Conservation (phyloP, 768 basidiomycete species). For the Mycena metata region DNA sequence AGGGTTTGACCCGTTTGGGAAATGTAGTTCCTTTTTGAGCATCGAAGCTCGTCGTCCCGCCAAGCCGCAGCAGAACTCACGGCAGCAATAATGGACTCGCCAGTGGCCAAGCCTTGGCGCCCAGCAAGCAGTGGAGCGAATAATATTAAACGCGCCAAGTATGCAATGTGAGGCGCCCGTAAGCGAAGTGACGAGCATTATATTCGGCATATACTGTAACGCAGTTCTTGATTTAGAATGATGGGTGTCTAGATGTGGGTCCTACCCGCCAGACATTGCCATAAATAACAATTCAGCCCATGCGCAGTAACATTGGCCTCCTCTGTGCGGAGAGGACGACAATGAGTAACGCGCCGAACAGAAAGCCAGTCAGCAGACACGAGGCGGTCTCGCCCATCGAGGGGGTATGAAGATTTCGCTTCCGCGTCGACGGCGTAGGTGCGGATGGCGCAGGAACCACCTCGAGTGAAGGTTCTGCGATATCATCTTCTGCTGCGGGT, state of each 20-base stretch:
- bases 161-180: too few relatives aligned
- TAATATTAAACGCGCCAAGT: too few relatives aligned
- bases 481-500: neutral
- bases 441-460: neutral
- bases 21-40: slow-evolving; percentile 2
- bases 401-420: neutral
- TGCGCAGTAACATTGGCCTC: slow-evolving; percentile 14
- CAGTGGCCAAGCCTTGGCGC: too few relatives aligned
- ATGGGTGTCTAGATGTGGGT: too few relatives aligned
- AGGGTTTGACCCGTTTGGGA: neutral
- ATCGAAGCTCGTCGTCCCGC: neutral
- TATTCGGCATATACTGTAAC: too few relatives aligned
- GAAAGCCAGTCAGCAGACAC: slow-evolving; percentile 35
- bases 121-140: too few relatives aligned
- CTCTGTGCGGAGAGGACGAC: slow-evolving; percentile 22
- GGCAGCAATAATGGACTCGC: too few relatives aligned
- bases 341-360: slow-evolving; percentile 32
- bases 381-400: slow-evolving; percentile 30
- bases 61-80: neutral
- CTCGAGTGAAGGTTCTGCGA: neutral
- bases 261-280: neutral
- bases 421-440: neutral
- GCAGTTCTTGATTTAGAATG: too few relatives aligned
- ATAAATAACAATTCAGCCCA: slow-evolving; percentile 14
- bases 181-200: too few relatives aligned